Conservation (phyloP, 306 rosid species). For the Rubus idaeus region DNA sequence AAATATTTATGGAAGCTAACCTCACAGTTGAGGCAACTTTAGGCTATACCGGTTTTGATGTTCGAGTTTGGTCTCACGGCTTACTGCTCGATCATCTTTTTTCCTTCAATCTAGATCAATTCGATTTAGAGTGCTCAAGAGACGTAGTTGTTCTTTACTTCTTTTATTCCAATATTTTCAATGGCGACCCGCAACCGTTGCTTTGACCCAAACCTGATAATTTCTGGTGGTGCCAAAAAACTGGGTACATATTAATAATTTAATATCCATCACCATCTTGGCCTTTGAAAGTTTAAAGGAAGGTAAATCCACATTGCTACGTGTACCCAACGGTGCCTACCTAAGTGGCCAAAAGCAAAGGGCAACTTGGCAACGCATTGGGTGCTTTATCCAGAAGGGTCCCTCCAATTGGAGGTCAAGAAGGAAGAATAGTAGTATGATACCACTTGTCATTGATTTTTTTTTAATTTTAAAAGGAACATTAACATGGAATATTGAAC, state of each 20-base stretch:
- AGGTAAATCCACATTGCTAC: background rate
- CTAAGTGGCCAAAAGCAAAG: background rate
- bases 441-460: background rate
- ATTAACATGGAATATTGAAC: background rate
- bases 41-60: no score
- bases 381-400: background rate
- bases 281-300: no score
- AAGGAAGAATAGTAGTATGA: background rate
- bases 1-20: no score
- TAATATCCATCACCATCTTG: background rate
- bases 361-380: background rate
- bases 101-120: no score
- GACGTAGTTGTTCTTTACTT: no score
- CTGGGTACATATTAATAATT: no score
- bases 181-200: background rate
- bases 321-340: background rate
- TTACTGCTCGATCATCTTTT: no score
- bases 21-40: no score
- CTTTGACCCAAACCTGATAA: background rate
- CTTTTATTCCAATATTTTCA: background rate
- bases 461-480: background rate
- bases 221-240: background rate
- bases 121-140: no score
- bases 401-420: background rate
- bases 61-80: no score